These are phyloP conservation scores for Pseudogymnoascus sp. DNA, from an alignment of 2,329 filamentous ascomycete species.

Conservation along the genomic window DNA sequence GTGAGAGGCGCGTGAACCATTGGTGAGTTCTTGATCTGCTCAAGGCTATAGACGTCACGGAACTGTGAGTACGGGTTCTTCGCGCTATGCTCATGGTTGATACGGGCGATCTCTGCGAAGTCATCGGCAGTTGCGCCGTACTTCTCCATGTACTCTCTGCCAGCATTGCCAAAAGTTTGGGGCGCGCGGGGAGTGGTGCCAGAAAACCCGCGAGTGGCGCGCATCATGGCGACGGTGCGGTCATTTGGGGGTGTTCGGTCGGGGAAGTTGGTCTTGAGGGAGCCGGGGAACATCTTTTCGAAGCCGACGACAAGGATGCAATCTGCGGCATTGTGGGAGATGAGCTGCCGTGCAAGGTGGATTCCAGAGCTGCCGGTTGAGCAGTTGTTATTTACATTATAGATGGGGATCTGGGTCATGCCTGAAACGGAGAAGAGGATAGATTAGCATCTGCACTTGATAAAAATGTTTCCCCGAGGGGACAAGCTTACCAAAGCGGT, in stretches of 20 bases:
- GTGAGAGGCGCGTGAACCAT: constrained; percentile 83
- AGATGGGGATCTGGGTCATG: constrained; percentile 23
- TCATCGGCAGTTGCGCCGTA: constrained; percentile 76
- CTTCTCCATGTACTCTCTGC: constrained; percentile 91
- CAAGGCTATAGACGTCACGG: constrained; percentile 78
- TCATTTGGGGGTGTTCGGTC: constrained; percentile 16
- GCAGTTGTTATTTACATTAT: constrained; percentile 24
- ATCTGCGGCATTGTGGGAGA: constrained; percentile 18
- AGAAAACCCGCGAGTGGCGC: constrained; percentile 67
- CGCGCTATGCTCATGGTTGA: constrained; percentile 87
- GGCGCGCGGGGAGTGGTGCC: constrained; percentile 71
- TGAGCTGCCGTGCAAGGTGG: constrained; percentile 17
- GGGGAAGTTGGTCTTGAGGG: constrained; percentile 14
- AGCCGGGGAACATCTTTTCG: constrained; percentile 22
- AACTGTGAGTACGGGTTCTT: constrained; percentile 98
- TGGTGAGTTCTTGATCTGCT: constrained; percentile 67
- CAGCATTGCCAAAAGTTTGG: constrained; percentile 93
- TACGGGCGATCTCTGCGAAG: constrained; percentile 86
- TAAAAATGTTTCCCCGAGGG: not conserved
- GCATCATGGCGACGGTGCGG: constrained; percentile 66
- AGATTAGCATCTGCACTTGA: not conserved
- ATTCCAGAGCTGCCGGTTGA: constrained; percentile 20
- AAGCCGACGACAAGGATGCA: constrained; percentile 23
- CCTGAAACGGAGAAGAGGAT: not conserved
- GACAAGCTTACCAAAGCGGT: constrained; percentile 17